phyloP scores from a whole-genome alignment of 106 monocot species.

The Dioscorea alata region DNA sequence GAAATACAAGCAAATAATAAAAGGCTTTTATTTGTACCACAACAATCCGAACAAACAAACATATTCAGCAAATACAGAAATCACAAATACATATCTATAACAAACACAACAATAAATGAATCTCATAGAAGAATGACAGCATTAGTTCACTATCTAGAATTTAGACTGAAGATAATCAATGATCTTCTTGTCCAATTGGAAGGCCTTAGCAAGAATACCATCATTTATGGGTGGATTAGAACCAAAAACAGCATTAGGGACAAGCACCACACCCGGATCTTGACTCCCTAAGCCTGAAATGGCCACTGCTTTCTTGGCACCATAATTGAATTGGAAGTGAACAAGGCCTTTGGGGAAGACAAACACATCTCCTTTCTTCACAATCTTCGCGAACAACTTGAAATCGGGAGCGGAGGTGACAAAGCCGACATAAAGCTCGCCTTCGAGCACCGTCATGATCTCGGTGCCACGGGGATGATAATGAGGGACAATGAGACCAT shows the following conservation, averaged over 20 bases:
- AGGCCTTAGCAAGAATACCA: background rate
- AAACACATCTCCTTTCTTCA: constrained; percentile 23
- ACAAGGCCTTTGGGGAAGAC: constrained; percentile 10
- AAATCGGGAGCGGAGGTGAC: constrained; percentile 20
- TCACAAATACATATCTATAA: background rate
- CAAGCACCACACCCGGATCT: background rate
- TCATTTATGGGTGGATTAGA: background rate
- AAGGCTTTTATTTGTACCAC: too few species aligned
- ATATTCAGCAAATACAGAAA: too few species aligned
- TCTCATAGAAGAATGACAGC: too few species aligned
- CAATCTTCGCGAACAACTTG: constrained; percentile 14
- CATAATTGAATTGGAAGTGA: constrained; percentile 21
- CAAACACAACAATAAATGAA: background rate
- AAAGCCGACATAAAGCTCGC: constrained; percentile 24
- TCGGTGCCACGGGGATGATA: constrained; percentile 35
- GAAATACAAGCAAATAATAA: too few species aligned
- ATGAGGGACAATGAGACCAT: constrained; percentile 37
- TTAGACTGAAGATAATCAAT: background rate
- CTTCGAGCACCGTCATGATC: constrained; percentile 27
- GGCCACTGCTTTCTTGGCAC: background rate
- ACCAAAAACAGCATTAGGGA: background rate
- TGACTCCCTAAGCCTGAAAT: background rate
- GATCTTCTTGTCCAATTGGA: background rate
- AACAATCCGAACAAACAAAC: too few species aligned
- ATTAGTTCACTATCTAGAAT: too few species aligned